Percentiles rank a stretch among this genome's conserved stretches.
Evolutionary conservation across 805 yeast species (phyloP).

Genomic region (Ascoidea tarda): DNA sequence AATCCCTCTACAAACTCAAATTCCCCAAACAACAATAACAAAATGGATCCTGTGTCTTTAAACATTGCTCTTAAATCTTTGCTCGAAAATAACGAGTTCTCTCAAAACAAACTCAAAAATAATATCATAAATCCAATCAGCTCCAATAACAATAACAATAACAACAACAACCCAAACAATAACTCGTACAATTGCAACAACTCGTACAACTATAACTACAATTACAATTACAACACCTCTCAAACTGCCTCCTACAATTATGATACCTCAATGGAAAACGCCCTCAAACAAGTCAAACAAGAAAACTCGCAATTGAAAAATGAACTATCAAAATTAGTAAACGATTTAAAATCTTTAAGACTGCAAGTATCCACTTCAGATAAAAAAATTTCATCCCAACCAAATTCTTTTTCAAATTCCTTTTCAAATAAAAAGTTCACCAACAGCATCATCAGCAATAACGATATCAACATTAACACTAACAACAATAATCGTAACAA

Average conservation of each 20-base stretch:
- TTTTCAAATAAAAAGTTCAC: background rate
- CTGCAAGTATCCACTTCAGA: slow-evolving; percentile 4
- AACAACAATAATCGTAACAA: background rate
- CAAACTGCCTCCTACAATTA: background rate
- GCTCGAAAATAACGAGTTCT: background rate
- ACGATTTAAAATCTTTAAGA: slow-evolving; percentile 25
- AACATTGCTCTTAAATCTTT: background rate
- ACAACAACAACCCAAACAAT: background rate
- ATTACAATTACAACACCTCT: background rate
- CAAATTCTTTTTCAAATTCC: background rate
- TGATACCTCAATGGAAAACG: slow-evolving; percentile 22
- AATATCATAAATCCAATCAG: too few species aligned
- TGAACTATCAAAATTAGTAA: slow-evolving; percentile 29
- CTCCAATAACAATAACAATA: background rate
- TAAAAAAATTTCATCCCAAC: too few species aligned
- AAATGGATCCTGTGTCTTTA: background rate
- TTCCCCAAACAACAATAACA: background rate
- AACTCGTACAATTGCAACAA: background rate
- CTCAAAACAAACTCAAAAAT: background rate
- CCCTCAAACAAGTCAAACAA: slow-evolving; percentile 27
- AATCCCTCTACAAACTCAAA: background rate
- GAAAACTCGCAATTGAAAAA: slow-evolving; percentile 29
- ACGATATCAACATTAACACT: background rate
- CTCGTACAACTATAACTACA: background rate
- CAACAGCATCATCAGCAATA: background rate